Evolutionary conservation across 352 stramenopile species (phyloP).

Genomic region (Paralagenidium karlingii): DNA sequence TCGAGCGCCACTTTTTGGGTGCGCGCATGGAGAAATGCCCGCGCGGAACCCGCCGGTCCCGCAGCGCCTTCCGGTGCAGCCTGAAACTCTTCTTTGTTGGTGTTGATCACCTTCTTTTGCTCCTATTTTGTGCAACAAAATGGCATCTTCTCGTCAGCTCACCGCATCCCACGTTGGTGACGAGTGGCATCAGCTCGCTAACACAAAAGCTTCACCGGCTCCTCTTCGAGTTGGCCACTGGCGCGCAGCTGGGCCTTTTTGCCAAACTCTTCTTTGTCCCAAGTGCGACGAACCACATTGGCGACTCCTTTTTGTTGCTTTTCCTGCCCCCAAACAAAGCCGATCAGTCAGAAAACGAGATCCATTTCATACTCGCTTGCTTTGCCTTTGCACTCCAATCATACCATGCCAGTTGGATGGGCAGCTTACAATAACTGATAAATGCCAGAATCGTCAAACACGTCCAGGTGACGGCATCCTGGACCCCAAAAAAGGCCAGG

Average conservation of each 20-base stretch:
- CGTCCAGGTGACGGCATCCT: too few relatives aligned
- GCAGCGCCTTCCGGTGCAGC: conserved; percentile 44
- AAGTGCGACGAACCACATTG: conserved; percentile 77
- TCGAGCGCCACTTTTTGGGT: conserved; percentile 72
- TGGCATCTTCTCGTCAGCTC: background rate
- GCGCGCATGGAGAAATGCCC: conserved; percentile 69
- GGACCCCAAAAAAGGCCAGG: too few relatives aligned
- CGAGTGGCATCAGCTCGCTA: background rate
- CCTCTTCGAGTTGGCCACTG: conserved; percentile 41
- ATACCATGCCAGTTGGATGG: too few relatives aligned
- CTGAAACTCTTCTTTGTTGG: conserved; percentile 66
- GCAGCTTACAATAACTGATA: too few relatives aligned
- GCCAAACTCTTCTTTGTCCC: conserved; percentile 67
- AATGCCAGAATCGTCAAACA: too few relatives aligned
- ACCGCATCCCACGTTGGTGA: background rate
- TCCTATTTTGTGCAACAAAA: conserved; percentile 7
- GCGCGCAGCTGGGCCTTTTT: conserved; percentile 63
- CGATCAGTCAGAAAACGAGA: too few relatives aligned
- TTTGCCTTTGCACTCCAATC: too few relatives aligned
- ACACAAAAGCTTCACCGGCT: conserved; percentile 15
- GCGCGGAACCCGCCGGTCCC: conserved; percentile 42
- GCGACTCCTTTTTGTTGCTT: conserved; percentile 37
- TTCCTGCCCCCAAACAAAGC: too few relatives aligned
- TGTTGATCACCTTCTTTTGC: conserved; percentile 58
- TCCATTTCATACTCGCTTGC: too few relatives aligned